Percentiles rank a stretch among this genome's conserved stretches.
Conservation (phyloP, 2,329 filamentous ascomycete species). For the Huntiella moniliformis region DNA sequence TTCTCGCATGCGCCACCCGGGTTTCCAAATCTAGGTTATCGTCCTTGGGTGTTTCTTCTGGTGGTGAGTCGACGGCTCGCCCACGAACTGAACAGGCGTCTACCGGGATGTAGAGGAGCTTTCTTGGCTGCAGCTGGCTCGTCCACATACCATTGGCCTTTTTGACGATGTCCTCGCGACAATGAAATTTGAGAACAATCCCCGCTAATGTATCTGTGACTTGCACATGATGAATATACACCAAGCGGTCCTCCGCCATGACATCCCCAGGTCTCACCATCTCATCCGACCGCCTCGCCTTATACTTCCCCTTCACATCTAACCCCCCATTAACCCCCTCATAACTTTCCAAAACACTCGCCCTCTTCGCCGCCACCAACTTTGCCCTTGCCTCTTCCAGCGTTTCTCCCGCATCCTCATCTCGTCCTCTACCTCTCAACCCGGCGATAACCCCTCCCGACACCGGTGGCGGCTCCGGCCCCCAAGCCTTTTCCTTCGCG, state of each 20-base stretch:
- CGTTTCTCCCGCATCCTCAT: constrained; percentile 36
- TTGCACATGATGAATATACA: constrained; percentile 76
- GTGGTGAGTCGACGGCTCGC: constrained; percentile 39
- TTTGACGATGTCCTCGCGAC: constrained; percentile 61
- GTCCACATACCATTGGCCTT: constrained; percentile 91
- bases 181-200: constrained; percentile 77
- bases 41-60: background rate
- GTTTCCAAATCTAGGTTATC: background rate
- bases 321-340: constrained; percentile 40
- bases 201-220: constrained; percentile 77
- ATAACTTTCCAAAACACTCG: constrained; percentile 41
- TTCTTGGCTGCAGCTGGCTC: constrained; percentile 73
- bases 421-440: constrained; percentile 5
- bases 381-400: constrained; percentile 33
- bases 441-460: constrained; percentile 13
- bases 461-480: constrained; percentile 25
- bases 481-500: constrained; percentile 23
- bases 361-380: constrained; percentile 36
- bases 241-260: constrained; percentile 55
- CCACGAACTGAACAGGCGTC: constrained; percentile 78
- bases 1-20: background rate
- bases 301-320: constrained; percentile 34
- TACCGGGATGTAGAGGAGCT: constrained; percentile 66
- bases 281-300: constrained; percentile 53
- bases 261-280: constrained; percentile 15